phyloP scores from a whole-genome alignment of 345 rosid genomes.

The Jatropha curcas region DNA sequence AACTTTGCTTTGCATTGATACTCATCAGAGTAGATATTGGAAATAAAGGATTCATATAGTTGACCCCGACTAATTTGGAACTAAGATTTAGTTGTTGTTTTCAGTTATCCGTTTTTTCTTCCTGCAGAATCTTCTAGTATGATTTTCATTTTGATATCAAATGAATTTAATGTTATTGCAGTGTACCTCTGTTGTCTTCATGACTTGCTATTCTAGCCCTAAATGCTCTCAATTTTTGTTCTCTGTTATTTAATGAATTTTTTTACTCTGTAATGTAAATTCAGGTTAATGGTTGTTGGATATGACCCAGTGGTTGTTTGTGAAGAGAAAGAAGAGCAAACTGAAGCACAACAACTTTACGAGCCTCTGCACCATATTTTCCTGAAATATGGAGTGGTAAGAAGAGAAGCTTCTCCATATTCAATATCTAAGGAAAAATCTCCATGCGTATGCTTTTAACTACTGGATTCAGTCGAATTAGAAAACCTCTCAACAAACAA shows the following conservation, averaged over 20 bases:
- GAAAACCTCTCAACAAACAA: not conserved
- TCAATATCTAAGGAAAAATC: not conserved
- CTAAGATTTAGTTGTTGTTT: too few species aligned
- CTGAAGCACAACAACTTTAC: conserved; percentile 35
- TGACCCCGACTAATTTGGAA: too few species aligned
- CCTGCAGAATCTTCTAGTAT: not conserved
- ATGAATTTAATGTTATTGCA: not conserved
- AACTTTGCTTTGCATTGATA: too few species aligned
- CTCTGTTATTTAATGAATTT: not conserved
- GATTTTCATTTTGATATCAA: not conserved
- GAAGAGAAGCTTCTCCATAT: conserved; percentile 17
- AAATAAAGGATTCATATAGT: too few species aligned
- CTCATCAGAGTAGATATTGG: too few species aligned
- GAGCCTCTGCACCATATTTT: conserved; percentile 44
- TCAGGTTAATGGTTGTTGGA: conserved; percentile 68
- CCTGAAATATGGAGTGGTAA: conserved; percentile 70
- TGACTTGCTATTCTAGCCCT: not conserved
- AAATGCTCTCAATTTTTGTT: not conserved
- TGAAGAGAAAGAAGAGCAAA: conserved; percentile 25
- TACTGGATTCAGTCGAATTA: not conserved
- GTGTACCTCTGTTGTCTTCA: not conserved
- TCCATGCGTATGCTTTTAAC: not conserved
- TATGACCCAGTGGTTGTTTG: conserved; percentile 47
- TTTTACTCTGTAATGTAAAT: conserved; percentile 18
- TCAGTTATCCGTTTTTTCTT: not conserved